Evolutionary conservation across 1,139 yeast genomes (phyloP), one percentile per base, ranked within the genome.

Genomic region (Lodderomyces beijingensis): DNA sequence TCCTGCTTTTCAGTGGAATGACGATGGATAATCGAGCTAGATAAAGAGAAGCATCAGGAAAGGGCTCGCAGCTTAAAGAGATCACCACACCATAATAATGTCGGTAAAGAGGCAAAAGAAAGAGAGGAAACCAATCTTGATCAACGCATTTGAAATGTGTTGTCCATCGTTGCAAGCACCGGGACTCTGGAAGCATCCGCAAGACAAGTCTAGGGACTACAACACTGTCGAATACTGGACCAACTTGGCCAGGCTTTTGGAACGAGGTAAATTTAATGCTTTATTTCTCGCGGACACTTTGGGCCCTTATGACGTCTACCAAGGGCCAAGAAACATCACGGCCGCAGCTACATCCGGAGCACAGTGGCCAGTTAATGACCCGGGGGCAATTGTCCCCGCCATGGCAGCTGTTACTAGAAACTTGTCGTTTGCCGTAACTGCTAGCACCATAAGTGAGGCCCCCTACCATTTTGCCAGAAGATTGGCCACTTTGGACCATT

Each of bases 381-480:
- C 70, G 16, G 56, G 65, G 38, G 64, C 64, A 9, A 62, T 58
- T 10, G 50, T 64, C 10, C 45, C 66, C 8, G 63, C 66, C n/a
- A 59, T 63, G 60, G 70, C 70, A 5, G 56, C 62, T 1, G 65
- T 62, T 3, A 65, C 71, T 4, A 55, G 59, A 36, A 62, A 61
- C 35, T 39, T 65, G 15, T 53, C 65, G 1, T 56, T 65, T 42
- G 71, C 69, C 6, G 50, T 64, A 20, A 65, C 71, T 12, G 61
- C 63, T 32, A 59, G 67, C 10, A 65, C 73, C 2, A 59, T 67
- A 25, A 59, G 65, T 37, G 74, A 67, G 41, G 61, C 63, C 13
- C 73, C 73, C 1, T 65, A 63, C 39, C 70, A 63, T 44, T 59
- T 65, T 33, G 60, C 69, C 6, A 59, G 73, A 46, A 52, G 71